These are phyloP conservation scores for Solanum commersonii DNA, from an alignment of 257 asterid genomes.

Conservation along the genomic window DNA sequence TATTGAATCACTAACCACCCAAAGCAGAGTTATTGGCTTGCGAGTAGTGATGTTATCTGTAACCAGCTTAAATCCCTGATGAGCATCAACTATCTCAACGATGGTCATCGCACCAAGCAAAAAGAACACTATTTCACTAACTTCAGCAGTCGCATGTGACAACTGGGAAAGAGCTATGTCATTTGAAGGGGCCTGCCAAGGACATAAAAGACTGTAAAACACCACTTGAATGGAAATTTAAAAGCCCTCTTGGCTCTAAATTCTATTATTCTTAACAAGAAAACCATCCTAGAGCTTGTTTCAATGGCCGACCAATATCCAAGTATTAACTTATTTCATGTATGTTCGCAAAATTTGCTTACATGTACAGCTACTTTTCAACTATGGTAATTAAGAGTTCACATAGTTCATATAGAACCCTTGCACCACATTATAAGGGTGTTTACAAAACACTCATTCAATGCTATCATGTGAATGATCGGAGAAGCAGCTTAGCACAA, in stretches of 20 bases:
- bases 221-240: background rate
- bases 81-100: constrained; percentile 96
- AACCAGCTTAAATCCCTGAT: constrained; percentile 95
- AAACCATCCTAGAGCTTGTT: background rate
- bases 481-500: background rate
- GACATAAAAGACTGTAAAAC: constrained; percentile 5
- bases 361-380: background rate
- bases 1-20: constrained; percentile 72
- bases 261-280: background rate
- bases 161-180: constrained; percentile 83
- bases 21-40: constrained; percentile 80
- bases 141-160: constrained; percentile 94
- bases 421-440: background rate
- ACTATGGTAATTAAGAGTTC: background rate
- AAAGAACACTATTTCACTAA: constrained; percentile 93
- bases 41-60: constrained; percentile 95
- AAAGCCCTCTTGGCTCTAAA: background rate
- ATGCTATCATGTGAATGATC: background rate
- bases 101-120: constrained; percentile 97
- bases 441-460: background rate
- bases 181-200: constrained; percentile 87
- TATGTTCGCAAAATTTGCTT: background rate
- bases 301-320: background rate
- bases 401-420: background rate
- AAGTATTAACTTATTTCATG: background rate